These are phyloP conservation scores for Paxillus rubicundulus DNA, from an alignment of 768 basidiomycete genomes.

Conservation along the genomic window DNA sequence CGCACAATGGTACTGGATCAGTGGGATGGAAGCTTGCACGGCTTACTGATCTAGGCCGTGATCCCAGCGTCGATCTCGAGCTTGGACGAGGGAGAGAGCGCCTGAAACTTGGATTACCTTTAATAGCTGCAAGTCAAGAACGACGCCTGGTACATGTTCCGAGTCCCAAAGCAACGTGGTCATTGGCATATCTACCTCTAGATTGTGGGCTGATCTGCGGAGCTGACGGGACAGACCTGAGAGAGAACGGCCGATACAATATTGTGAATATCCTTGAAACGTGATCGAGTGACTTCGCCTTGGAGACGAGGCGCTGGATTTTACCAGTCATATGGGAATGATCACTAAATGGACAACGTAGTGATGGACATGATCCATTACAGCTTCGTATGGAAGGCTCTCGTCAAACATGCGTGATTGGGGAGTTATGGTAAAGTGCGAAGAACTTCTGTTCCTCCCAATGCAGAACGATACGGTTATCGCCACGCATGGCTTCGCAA, in stretches of 20 bases:
- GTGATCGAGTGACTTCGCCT: constrained; percentile 10
- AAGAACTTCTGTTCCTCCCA: background rate
- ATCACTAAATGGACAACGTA: constrained; percentile 7
- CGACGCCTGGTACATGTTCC: constrained; percentile 9
- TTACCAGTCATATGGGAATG: background rate
- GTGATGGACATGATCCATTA: background rate
- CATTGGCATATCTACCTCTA: constrained; percentile 1
- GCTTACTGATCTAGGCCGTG: too few relatives aligned
- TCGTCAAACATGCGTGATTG: constrained; percentile 6
- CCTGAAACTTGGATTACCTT: constrained; percentile 3
- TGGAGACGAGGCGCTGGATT: constrained; percentile 11
- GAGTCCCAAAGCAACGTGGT: constrained; percentile 18
- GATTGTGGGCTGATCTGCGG: background rate
- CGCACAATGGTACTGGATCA: too few relatives aligned
- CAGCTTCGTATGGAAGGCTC: constrained; percentile 17
- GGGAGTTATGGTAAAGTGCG: background rate
- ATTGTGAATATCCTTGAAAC: constrained; percentile 13
- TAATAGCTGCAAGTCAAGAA: constrained; percentile 14
- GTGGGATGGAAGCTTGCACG: too few relatives aligned
- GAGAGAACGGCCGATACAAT: constrained; percentile 1
- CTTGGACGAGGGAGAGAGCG: too few relatives aligned
- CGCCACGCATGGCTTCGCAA: background rate
- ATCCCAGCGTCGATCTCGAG: too few relatives aligned
- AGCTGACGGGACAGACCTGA: constrained; percentile 6
- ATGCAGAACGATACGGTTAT: background rate